Percentiles rank a stretch among this genome's conserved stretches.
Conservation (phyloP, 371 early-diverging fungal species). For the Circinella minor region DNA sequence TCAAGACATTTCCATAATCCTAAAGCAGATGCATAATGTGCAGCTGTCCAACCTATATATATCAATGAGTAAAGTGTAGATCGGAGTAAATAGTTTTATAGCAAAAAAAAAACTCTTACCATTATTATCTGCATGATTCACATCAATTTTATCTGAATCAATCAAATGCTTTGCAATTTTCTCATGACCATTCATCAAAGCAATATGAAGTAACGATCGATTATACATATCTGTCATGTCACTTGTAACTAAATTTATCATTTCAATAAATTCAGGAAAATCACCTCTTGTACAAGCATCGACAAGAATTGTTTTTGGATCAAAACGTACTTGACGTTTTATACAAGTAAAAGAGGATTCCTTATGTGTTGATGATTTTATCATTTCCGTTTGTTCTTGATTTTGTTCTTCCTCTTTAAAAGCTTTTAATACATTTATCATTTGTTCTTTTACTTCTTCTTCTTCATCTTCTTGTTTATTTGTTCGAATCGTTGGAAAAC, state of each 20-base stretch:
- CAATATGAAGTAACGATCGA: conserved; percentile 36
- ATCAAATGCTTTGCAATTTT: conserved; percentile 33
- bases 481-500: conserved; percentile 6
- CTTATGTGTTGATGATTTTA: not conserved
- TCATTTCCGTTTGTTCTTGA: not conserved
- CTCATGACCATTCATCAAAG: conserved; percentile 44
- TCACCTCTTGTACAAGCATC: conserved; percentile 51
- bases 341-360: not conserved
- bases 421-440: no score
- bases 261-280: conserved; percentile 21
- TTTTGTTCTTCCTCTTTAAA: not conserved
- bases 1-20: conserved; percentile 45
- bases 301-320: conserved; percentile 37
- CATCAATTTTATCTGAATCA: conserved; percentile 27
- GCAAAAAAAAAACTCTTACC: conserved; percentile 19
- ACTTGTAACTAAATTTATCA: not conserved
- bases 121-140: conserved; percentile 44
- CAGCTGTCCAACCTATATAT: conserved; percentile 50
- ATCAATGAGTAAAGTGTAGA: not conserved
- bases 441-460: not conserved
- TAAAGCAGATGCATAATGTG: conserved; percentile 52
- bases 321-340: conserved; percentile 39
- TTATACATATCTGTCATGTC: conserved; percentile 13
- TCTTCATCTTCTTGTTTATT: not conserved
- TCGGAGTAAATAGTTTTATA: not conserved